Evolutionary conservation across 73 alveolate species (phyloP).

Genomic region (Paramecium pentaurelia): DNA sequence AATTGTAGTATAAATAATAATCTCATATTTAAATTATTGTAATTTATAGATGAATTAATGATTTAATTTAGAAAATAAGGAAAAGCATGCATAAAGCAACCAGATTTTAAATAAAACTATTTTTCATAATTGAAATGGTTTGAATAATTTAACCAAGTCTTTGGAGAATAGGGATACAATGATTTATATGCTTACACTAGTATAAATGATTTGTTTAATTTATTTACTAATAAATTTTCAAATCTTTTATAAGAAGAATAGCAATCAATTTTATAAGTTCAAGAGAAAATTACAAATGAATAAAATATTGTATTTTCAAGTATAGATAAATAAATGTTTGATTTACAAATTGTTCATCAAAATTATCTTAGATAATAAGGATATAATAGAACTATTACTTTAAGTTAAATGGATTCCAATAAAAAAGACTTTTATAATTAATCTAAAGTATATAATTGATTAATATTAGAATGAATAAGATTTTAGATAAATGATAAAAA

Average conservation of each 20-base stretch:
- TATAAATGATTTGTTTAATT: slow-evolving; percentile 17
- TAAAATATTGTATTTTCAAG: slow-evolving; percentile 23
- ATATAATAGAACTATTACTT: not conserved
- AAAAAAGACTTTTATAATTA: not conserved
- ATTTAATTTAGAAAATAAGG: not conserved
- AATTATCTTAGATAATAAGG: slow-evolving; percentile 6
- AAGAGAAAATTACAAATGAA: not conserved
- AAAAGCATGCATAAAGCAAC: not conserved
- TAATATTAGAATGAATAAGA: not conserved
- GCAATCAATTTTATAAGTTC: not conserved
- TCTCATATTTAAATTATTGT: not conserved
- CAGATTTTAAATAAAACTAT: not conserved
- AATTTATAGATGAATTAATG: not conserved
- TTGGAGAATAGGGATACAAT: not conserved
- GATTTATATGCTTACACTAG: not conserved
- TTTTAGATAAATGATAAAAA: not conserved
- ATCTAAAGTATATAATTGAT: not conserved
- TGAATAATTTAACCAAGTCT: not conserved
- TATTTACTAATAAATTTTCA: not conserved
- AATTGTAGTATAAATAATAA: not conserved
- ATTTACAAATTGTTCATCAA: not conserved
- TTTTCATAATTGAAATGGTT: slow-evolving; percentile 28
- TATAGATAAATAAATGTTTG: slow-evolving; percentile 24
- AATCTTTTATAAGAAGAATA: not conserved
- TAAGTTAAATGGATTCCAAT: slow-evolving; percentile 32